phyloP scores from a whole-genome alignment of 2,329 filamentous ascomycete species.

The Exophiala oligosperma region DNA sequence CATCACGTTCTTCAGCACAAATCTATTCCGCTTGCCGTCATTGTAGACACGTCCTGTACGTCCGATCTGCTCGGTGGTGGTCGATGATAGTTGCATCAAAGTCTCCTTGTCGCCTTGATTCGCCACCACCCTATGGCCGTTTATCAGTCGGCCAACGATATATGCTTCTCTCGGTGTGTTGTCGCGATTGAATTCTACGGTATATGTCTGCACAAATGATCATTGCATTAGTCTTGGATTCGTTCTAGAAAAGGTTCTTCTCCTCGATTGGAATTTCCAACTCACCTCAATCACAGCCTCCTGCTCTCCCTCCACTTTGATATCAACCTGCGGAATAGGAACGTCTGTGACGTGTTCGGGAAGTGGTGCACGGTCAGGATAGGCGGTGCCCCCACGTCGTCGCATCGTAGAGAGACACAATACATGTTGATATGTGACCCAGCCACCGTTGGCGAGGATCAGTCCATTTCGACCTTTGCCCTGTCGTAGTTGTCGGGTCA shows the following conservation, averaged over 20 bases:
- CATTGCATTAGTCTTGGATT: background rate
- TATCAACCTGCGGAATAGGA: constrained; percentile 42
- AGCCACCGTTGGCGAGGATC: constrained; percentile 65
- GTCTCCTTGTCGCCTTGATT: constrained; percentile 56
- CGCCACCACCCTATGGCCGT: constrained; percentile 54
- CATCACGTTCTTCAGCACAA: constrained; percentile 30
- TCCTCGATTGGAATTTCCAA: background rate
- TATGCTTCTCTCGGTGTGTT: constrained; percentile 50
- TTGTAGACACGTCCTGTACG: constrained; percentile 47
- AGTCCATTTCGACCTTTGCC: constrained; percentile 53
- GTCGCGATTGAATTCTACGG: constrained; percentile 56
- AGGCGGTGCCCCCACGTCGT: constrained; percentile 38
- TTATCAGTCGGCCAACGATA: constrained; percentile 54
- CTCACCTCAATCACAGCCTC: constrained; percentile 56
- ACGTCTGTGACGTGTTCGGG: constrained; percentile 44
- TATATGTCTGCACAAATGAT: constrained; percentile 54
- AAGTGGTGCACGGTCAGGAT: constrained; percentile 51
- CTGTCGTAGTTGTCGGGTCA: constrained; percentile 54
- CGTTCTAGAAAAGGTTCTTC: background rate
- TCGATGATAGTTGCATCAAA: constrained; percentile 46
- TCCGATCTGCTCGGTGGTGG: constrained; percentile 50
- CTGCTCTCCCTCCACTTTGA: constrained; percentile 45
- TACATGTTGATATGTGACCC: constrained; percentile 65
- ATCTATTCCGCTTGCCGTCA: constrained; percentile 41
- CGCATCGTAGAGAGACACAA: constrained; percentile 57